Evolutionary conservation across 352 stramenopile species (phyloP).

Genomic region (Pythium brachiatum): DNA sequence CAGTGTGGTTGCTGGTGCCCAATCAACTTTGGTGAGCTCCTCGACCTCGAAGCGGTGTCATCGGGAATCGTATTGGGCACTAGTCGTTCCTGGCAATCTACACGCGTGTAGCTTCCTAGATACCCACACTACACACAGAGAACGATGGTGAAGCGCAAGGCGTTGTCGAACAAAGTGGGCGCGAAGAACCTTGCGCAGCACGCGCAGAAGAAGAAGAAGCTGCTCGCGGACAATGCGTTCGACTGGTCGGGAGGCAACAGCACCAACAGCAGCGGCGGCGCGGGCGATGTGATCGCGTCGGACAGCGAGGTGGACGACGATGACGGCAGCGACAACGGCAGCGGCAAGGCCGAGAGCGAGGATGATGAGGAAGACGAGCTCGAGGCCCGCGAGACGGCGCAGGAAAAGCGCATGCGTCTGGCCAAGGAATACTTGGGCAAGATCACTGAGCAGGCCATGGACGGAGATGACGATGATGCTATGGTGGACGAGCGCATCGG

Average conservation of each 20-base stretch:
- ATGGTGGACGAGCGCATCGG: constrained; percentile 73
- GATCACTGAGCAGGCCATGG: constrained; percentile 71
- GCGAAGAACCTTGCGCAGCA: constrained; percentile 27
- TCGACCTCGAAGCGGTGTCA: constrained; percentile 21
- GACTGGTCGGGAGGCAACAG: constrained; percentile 49
- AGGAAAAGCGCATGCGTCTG: constrained; percentile 88
- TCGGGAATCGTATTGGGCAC: background rate
- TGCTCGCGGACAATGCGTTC: constrained; percentile 72
- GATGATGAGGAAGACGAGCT: constrained; percentile 55
- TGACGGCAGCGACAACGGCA: constrained; percentile 21
- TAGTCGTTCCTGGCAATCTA: background rate
- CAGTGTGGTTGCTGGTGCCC: constrained; percentile 26
- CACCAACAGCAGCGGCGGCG: constrained; percentile 19
- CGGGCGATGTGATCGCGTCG: constrained; percentile 61
- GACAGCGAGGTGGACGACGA: constrained; percentile 64
- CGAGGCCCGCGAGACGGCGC: constrained; percentile 72
- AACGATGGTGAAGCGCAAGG: constrained; percentile 55
- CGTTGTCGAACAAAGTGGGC: constrained; percentile 24
- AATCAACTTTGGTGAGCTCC: constrained; percentile 15
- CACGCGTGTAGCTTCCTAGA: background rate
- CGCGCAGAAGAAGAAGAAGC: constrained; percentile 58
- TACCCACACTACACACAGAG: background rate
- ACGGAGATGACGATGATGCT: constrained; percentile 37
- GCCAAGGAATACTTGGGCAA: constrained; percentile 88
- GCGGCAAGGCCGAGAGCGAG: constrained; percentile 44